Base-by-base conservation (phyloP, 768 basidiomycete species). In the Mycena rosella region DNA sequence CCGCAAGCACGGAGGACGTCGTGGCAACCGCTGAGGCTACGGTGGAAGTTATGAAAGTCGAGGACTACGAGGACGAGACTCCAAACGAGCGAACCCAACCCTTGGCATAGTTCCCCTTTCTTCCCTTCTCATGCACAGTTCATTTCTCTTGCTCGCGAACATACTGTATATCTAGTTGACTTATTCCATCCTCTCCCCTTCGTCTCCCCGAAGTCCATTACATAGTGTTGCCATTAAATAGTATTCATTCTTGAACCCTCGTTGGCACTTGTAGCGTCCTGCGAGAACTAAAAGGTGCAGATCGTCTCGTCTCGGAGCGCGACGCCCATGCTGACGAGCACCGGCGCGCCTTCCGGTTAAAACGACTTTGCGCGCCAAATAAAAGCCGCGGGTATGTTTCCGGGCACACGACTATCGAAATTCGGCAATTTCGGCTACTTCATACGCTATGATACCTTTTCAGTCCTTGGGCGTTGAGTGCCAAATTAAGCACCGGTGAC, bases 1-100 rank as follows among this genome's bases (percentile, higher is more conserved):
- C 71, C 17, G 42, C 32, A 22, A 70, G 68, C 55, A 60, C 68
- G 2, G 71, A 68, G 53, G 61, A 72, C 42, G 36, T 65, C 36
- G 26, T 63, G 29, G 42, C 47, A 8, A 20, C 48, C n/a, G 51
- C n/a, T 27, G 56, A 27, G 14, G 20, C 5, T 7, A 34, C 42
- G 20, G 49, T 40, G 11, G 36, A 22, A 29, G n/a, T n/a, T n/a
- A 13, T 6, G 22, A 27, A 57, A 11, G 56, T 26, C 38, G 34
- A 48, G 14, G 32, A 49, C 11, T 26, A 58, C 18, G 36, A 70
- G 17, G 55, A 70, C 30, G 42, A 38, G 30, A 68, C 67, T 47
- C 62, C 67, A 22, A 56, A 61, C 22, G 68, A 63, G 24, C 48
- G 48, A 20, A 34, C 38, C 15, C 5, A 42, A 26, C 34, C 53